A percentile compares a stretch with the other conserved stretches of the same genome.
Conservation (phyloP, 2,329 filamentous ascomycete species). For the Monilinia fructigena region DNA sequence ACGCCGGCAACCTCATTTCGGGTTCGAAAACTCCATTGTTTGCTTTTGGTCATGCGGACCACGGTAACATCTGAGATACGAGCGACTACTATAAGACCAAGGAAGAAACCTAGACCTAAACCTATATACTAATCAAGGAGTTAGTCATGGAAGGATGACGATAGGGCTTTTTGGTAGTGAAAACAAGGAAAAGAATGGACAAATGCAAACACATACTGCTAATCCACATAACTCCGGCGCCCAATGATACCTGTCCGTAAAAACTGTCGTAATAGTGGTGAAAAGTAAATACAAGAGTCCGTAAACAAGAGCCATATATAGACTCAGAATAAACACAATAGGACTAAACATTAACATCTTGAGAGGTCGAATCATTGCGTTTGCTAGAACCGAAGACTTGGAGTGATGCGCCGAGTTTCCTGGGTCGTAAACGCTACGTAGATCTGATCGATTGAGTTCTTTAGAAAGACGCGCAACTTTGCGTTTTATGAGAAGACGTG, state of each 20-base stretch:
- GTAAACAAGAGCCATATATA: conserved; percentile 54
- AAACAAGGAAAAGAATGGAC: background rate
- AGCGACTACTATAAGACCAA: conserved; percentile 46
- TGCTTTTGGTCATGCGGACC: conserved; percentile 46
- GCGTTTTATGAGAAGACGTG: conserved; percentile 50
- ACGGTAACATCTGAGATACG: conserved; percentile 48
- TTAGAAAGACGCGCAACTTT: conserved; percentile 48
- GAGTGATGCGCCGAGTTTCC: conserved; percentile 27
- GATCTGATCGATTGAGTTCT: conserved; percentile 48
- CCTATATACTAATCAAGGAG: conserved; percentile 41
- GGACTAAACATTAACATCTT: conserved; percentile 45
- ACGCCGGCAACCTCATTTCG: conserved; percentile 43
- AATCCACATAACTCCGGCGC: conserved; percentile 45
- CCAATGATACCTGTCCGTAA: conserved; percentile 46
- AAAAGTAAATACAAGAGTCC: conserved; percentile 55
- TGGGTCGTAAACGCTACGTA: conserved; percentile 46
- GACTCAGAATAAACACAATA: conserved; percentile 45
- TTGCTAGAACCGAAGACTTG: conserved; percentile 38
- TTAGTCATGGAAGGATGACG: background rate
- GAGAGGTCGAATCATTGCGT: conserved; percentile 51
- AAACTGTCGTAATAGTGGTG: conserved; percentile 48
- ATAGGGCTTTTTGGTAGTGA: background rate
- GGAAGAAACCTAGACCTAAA: conserved; percentile 45
- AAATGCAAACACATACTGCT: conserved; percentile 28
- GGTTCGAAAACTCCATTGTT: conserved; percentile 42